These are phyloP conservation scores for Kodamaea arcana DNA, from an alignment of 1,139 yeast genomes.

Conservation along the genomic window DNA sequence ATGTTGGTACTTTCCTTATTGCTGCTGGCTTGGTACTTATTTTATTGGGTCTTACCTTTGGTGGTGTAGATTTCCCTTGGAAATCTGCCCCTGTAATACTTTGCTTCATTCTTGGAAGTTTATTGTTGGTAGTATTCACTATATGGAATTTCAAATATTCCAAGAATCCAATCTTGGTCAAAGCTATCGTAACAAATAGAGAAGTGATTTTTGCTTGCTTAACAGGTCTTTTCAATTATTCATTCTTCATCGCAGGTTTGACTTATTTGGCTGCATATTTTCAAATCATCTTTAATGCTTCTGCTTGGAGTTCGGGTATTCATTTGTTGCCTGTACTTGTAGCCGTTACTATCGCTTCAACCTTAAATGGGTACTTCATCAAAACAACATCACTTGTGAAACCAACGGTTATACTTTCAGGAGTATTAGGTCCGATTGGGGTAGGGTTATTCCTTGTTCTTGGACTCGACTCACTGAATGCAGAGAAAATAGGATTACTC, in stretches of 20 bases:
- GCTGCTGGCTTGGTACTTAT: slow-evolving; percentile 39
- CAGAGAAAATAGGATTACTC: slow-evolving; percentile 15
- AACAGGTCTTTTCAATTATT: slow-evolving; percentile 36
- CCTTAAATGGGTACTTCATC: slow-evolving; percentile 44
- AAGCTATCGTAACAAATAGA: slow-evolving; percentile 33
- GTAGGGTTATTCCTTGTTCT: slow-evolving; percentile 14
- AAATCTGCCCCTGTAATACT: slow-evolving; percentile 51
- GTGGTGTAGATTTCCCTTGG: slow-evolving; percentile 45
- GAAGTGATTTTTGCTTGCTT: slow-evolving; percentile 36
- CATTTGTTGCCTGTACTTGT: slow-evolving; percentile 53
- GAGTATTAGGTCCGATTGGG: slow-evolving; percentile 17
- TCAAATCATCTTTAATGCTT: slow-evolving; percentile 46
- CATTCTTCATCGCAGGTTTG: slow-evolving; percentile 40
- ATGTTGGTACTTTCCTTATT: slow-evolving; percentile 40
- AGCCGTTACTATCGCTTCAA: slow-evolving; percentile 47
- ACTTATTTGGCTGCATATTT: slow-evolving; percentile 52
- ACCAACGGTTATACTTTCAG: slow-evolving; percentile 14
- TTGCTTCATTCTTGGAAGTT: slow-evolving; percentile 52
- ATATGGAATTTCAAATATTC: slow-evolving; percentile 48
- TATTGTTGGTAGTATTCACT: slow-evolving; percentile 33
- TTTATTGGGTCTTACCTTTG: slow-evolving; percentile 49
- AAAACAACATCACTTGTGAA: slow-evolving; percentile 23
- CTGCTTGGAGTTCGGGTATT: slow-evolving; percentile 57
- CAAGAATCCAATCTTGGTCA: slow-evolving; percentile 44
- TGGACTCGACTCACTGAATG: slow-evolving; percentile 10